Evolutionary conservation across 345 rosid genomes (phyloP), one percentile per base, ranked within the genome.

Genomic region (Zanthoxylum bungeanum): DNA sequence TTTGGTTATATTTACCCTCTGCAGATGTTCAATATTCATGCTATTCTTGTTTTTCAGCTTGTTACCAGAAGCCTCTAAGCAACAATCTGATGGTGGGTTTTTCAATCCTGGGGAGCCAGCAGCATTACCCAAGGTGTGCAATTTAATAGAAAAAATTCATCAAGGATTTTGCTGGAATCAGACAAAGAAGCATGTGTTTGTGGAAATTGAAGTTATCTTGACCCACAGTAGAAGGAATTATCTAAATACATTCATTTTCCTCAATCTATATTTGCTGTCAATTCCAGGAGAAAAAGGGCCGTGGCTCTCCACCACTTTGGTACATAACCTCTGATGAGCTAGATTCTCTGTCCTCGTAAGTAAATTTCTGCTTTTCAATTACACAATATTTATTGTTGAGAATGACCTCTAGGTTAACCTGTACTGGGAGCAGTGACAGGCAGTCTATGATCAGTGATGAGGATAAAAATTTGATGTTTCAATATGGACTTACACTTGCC

Each of bases 261-360:
- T 24, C 28, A 36, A 11, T 9, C 50, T 52, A 16, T 16, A n/a
- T 44, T 46, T 31, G 3, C 39, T 71, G 65, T 72, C 55, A 37
- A 46, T 74, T 79, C 17, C 81, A 94, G 98, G 98, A 89, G 87
- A 92, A 89, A 82, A 94, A 89, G 68, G 85, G 91, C 51, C 93
- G 92, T 17, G 85, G 77, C 25, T 40, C 93, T 70, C 83, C 97
- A 58, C 98, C 90, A 0, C 46, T 89, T 65, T 92, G 98, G 93
- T 78, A 83, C 73, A 80, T 94, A 60, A 90, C 87, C 75, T 74
- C 86, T 25, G 83, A 81, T 1, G 98, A 94, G 74, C 84, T 90
- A 49, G 87, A 86, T 81, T 88, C 97, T 3, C 70, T 92, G 56
- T 76, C 95, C 14, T 81, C 89, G 98, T 90, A 77, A 81, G 97